A percentile compares a stretch with the other conserved stretches of the same genome.
Conservation (phyloP, 1,284 basidiomycete genomes). For the Ustilago curta region DNA sequence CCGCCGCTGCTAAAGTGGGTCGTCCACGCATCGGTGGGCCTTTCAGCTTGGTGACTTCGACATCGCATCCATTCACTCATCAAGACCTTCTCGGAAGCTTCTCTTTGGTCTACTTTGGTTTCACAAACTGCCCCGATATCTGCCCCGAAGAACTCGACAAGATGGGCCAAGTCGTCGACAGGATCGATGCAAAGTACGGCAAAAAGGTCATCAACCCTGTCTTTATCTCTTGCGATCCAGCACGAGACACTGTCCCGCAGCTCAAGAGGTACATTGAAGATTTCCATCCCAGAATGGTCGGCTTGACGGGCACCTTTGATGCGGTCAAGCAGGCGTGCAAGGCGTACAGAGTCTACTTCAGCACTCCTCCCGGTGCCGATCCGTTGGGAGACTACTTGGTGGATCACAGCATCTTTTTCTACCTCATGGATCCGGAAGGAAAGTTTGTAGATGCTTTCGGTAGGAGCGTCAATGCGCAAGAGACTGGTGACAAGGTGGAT, state of each 20-base stretch:
- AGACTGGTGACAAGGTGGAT: conserved; percentile 75
- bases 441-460: conserved; percentile 98
- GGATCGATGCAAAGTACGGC: conserved; percentile 74
- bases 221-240: conserved; percentile 96
- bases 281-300: conserved; percentile 90
- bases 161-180: conserved; percentile 84
- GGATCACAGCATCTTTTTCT: conserved; percentile 84
- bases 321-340: conserved; percentile 89
- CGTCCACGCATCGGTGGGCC: conserved; percentile 87
- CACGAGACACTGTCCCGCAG: conserved; percentile 80
- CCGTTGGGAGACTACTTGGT: conserved; percentile 91
- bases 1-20: conserved; percentile 71
- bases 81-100: conserved; percentile 82
- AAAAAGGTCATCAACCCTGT: conserved; percentile 75
- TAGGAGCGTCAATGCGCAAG: conserved; percentile 79
- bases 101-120: conserved; percentile 85
- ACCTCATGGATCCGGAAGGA: conserved; percentile 94
- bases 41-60: conserved; percentile 73
- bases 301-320: conserved; percentile 88
- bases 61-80: conserved; percentile 77
- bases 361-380: conserved; percentile 84
- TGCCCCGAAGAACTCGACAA: conserved; percentile 99
- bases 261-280: conserved; percentile 72
- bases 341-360: conserved; percentile 94
- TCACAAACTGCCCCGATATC: conserved; percentile 86